Conservation (phyloP, 2,329 filamentous ascomycete species). For the Ophiostoma australiae region DNA sequence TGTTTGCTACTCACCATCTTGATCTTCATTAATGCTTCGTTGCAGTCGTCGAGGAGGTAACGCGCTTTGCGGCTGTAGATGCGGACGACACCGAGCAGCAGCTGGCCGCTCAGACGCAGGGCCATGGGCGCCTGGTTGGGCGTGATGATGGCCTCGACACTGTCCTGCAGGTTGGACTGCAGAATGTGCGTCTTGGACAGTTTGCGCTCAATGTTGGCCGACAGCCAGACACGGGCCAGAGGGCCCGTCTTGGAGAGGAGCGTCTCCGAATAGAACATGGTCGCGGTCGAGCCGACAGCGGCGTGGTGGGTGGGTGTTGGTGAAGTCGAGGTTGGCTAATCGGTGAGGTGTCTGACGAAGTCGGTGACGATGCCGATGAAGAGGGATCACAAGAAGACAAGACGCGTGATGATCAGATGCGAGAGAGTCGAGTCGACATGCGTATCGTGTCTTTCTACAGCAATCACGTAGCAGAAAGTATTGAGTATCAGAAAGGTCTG, state of each 20-base stretch:
- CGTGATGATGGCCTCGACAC: conserved; percentile 90
- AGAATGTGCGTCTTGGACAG: conserved; percentile 94
- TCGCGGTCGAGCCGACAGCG: conserved; percentile 22
- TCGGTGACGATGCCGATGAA: background rate
- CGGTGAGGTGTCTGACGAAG: background rate
- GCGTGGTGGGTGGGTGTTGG: background rate
- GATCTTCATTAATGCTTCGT: conserved; percentile 94
- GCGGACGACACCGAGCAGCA: conserved; percentile 89
- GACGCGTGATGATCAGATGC: conserved; percentile 9
- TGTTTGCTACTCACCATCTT: conserved; percentile 73
- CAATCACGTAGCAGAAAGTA: background rate
- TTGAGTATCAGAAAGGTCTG: background rate
- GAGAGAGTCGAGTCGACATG: background rate
- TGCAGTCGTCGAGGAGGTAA: conserved; percentile 94
- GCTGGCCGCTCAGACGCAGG: conserved; percentile 84
- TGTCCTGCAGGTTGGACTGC: conserved; percentile 90
- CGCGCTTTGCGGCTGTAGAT: conserved; percentile 97
- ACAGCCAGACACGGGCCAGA: conserved; percentile 95
- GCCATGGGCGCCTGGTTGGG: conserved; percentile 93
- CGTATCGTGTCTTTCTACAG: background rate
- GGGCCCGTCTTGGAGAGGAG: conserved; percentile 95
- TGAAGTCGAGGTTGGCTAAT: background rate
- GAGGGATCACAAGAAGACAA: background rate
- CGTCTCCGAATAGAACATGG: conserved; percentile 97
- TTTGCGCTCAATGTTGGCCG: conserved; percentile 96